These are phyloP conservation scores for Elsinoe arachidis DNA, from an alignment of 2,329 filamentous ascomycete species.

Conservation along the genomic window DNA sequence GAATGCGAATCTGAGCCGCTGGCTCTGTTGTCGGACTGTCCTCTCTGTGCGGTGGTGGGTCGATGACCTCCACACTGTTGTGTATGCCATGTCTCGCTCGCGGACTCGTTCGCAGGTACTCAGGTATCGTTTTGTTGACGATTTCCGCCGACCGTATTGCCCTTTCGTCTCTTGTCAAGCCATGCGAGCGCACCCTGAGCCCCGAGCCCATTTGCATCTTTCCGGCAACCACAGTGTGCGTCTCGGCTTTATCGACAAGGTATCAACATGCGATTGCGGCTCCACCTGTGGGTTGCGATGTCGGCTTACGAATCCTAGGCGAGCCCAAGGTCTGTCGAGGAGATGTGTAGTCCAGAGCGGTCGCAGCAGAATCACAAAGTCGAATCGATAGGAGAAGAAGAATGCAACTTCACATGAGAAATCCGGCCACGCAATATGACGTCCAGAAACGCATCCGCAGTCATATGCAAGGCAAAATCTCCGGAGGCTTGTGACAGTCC, in stretches of 20 bases:
- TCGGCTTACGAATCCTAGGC: neutral
- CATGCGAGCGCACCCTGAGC: neutral
- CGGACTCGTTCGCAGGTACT: slow-evolving; percentile 44
- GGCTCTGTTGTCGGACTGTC: slow-evolving; percentile 7
- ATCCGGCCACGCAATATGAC: neutral
- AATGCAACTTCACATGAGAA: slow-evolving; percentile 3
- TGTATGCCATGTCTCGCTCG: slow-evolving; percentile 49
- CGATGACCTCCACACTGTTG: slow-evolving; percentile 41
- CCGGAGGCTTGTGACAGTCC: slow-evolving; percentile 9
- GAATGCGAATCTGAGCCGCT: slow-evolving; percentile 30
- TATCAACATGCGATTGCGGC: slow-evolving; percentile 2
- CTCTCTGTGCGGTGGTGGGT: slow-evolving; percentile 27
- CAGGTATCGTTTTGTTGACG: slow-evolving; percentile 52
- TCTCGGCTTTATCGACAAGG: neutral
- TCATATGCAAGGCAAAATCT: slow-evolving; percentile 12
- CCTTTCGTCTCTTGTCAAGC: slow-evolving; percentile 23
- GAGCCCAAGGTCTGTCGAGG: neutral
- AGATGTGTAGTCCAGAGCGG: too few species aligned
- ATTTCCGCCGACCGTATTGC: slow-evolving; percentile 50
- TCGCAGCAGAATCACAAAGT: neutral
- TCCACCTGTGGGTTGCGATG: neutral
- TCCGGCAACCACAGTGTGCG: neutral
- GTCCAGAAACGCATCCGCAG: neutral
- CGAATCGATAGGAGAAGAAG: neutral
- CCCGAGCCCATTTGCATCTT: neutral